Evolutionary conservation across 2,329 filamentous ascomycete species (phyloP).

Genomic region (Botrytis deweyae): DNA sequence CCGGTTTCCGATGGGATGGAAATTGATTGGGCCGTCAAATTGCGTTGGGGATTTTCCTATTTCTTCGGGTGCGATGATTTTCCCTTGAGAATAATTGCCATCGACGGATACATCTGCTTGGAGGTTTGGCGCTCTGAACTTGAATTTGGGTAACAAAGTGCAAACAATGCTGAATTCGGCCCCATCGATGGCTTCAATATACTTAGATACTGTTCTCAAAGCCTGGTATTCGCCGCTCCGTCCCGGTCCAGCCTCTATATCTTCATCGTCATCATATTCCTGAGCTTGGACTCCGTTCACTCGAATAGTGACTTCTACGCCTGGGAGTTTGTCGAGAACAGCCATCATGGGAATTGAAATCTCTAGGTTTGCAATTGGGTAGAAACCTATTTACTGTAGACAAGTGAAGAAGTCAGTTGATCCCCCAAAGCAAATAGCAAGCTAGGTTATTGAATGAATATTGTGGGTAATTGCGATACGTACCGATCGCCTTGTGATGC

Average conservation of each 20-base stretch:
- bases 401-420: not conserved
- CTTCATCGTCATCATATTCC: conserved; percentile 20
- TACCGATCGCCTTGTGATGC: not conserved
- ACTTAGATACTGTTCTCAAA: conserved; percentile 17
- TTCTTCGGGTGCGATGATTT: rapidly evolving
- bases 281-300: not conserved
- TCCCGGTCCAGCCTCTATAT: conserved; percentile 14
- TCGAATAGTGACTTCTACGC: not conserved
- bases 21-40: not conserved
- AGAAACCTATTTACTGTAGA: not conserved
- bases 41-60: too few relatives aligned
- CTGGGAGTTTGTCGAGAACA: not conserved
- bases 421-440: not conserved
- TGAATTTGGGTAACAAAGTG: not conserved
- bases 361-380: not conserved
- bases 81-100: not conserved
- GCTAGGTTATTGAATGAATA: too few relatives aligned
- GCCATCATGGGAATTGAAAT: not conserved
- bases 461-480: not conserved
- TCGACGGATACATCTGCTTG: not conserved
- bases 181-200: conserved; percentile 10
- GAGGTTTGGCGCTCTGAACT: not conserved
- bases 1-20: too few relatives aligned
- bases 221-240: conserved; percentile 1
- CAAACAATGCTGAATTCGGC: conserved; percentile 9